Evolutionary conservation across 2,329 filamentous ascomycete genomes (phyloP), one percentile per base, ranked within the genome.

Genomic region (Uncinocarpus reesii): DNA sequence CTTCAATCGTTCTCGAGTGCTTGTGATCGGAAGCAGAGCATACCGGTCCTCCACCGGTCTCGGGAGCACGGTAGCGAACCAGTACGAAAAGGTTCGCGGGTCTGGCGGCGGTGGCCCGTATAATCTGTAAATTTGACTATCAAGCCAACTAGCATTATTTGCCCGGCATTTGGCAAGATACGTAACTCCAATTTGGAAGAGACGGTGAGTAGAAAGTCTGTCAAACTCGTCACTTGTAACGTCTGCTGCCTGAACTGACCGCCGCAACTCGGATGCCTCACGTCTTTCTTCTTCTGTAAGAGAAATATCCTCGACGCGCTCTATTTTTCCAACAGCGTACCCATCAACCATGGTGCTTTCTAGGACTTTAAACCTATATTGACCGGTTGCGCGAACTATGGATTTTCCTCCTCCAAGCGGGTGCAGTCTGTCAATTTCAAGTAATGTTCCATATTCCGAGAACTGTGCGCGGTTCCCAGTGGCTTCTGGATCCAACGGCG

Each of bases 61-160:
- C 0, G 87, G 87, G 10, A 94, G 66, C 16, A 92, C 80, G 59
- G 80, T 86, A 7, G 84, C 88, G 56, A 95, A 83, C 89, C 89
- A 95, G 75, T 88, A 95, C 0, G 88, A 85, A 56, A 95, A 92
- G 1, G 79, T 64, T 2, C 81, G 81, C 0, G 86, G 81, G 58
- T 94, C 86, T 13, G 77, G 71, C 0, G 87, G 88, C 16, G 82
- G 83, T 50, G 84, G 78, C 10, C 88, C 88, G 55, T 90, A 92
- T 4, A 84, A 80, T 26, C 78, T 69, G 24, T 89, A 69, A 28
- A 89, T 81, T 7, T 82, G 77, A 34, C 80, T 75, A 48, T 84
- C 78, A 23, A 93, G 70, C 87, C 86, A 94, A 0, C 77, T 76
- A 0, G 81, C 83, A 50, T 81, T 84, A 46, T 79, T 71, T 4